These are phyloP conservation scores for Colletotrichum tabaci DNA, from an alignment of 2,329 filamentous ascomycete genomes.

Conservation along the genomic window DNA sequence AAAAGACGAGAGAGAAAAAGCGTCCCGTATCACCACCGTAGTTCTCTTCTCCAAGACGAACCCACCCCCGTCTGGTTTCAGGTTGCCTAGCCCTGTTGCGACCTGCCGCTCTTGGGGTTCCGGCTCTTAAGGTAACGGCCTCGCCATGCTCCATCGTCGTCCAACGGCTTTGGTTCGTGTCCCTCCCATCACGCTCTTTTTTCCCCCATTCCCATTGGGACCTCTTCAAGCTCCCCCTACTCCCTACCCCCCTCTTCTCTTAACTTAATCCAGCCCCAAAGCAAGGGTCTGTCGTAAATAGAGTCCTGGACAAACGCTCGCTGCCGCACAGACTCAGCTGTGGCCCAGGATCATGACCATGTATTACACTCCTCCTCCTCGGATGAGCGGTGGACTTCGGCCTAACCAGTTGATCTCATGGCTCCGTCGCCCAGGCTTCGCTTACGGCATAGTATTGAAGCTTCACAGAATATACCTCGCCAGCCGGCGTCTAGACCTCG, in stretches of 20 bases:
- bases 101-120: neutral
- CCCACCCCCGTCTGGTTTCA: constrained; percentile 11
- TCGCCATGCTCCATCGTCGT: neutral
- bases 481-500: neutral
- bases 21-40: neutral
- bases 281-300: constrained; percentile 28
- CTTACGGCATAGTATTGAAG: neutral
- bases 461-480: neutral
- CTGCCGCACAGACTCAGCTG: neutral
- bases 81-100: neutral
- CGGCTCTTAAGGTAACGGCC: neutral
- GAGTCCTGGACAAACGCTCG: neutral
- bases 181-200: neutral
- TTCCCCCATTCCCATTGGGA: no score
- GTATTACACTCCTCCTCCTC: no score
- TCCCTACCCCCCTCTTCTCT: neutral
- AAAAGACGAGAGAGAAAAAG: neutral
- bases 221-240: no score
- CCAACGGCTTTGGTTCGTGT: neutral
- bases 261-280: constrained; percentile 5
- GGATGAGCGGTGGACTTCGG: neutral
- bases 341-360: no score
- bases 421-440: constrained; percentile 1
- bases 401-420: neutral
- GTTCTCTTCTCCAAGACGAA: no score